Evolutionary conservation across 179 eudicot genomes (phyloP).

Genomic region (Sideroxylon spinosum): DNA sequence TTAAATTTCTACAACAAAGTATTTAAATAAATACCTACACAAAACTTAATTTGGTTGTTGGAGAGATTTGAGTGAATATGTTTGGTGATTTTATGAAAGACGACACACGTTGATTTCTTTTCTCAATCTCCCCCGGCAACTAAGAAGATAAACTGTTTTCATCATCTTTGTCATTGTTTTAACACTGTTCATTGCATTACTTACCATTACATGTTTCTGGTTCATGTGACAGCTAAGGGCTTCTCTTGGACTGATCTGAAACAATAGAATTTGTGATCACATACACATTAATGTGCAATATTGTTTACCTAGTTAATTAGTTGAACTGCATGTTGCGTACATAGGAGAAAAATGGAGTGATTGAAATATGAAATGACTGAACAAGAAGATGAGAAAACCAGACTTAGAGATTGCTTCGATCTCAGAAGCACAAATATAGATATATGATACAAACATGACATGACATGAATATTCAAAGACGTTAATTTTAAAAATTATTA

Average conservation of each 20-base stretch:
- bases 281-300: background rate
- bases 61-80: background rate
- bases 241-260: background rate
- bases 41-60: background rate
- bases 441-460: no score
- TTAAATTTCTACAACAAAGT: background rate
- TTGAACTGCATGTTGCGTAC: background rate
- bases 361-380: background rate
- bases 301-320: background rate
- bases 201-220: background rate
- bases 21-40: background rate
- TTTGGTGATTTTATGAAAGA: background rate
- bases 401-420: background rate
- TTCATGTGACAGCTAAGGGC: slow-evolving; percentile 4
- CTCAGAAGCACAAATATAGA: no score
- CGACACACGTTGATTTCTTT: background rate
- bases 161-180: no score
- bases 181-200: background rate
- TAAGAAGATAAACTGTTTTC: background rate
- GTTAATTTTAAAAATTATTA: no score
- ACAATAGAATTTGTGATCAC: background rate
- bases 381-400: background rate
- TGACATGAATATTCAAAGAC: no score
- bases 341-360: background rate
- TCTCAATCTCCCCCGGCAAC: background rate